A percentile compares a stretch with the other conserved stretches of the same genome.
Evolutionary conservation across 2,329 filamentous ascomycete genomes (phyloP).

Genomic region (Ophiostoma triangulosporum): DNA sequence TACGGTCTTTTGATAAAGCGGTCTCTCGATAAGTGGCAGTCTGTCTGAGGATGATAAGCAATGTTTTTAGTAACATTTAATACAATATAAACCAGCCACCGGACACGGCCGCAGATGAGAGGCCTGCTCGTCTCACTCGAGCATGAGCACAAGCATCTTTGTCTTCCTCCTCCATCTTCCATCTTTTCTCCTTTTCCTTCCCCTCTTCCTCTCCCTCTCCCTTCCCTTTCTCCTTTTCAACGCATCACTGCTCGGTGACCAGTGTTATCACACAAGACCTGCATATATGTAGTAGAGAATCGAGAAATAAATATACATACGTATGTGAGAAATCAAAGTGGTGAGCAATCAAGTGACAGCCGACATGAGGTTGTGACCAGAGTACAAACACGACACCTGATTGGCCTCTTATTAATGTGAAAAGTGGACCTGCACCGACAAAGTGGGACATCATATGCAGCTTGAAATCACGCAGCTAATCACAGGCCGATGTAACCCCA

Average conservation of each 20-base stretch:
- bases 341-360: neutral
- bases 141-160: too few species aligned
- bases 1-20: too few species aligned
- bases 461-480: neutral
- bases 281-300: too few species aligned
- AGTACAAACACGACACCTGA: neutral
- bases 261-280: too few species aligned
- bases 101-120: too few species aligned
- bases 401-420: neutral
- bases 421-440: neutral
- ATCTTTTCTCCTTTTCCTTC: neutral
- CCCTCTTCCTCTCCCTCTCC: neutral
- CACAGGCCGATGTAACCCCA: constrained; percentile 3
- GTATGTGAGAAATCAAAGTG: neutral
- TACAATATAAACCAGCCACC: too few species aligned
- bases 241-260: neutral
- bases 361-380: neutral
- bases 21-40: too few species aligned
- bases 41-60: too few species aligned
- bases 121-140: too few species aligned
- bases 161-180: neutral
- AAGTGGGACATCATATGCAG: neutral
- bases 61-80: too few species aligned
- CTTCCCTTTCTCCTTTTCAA: neutral
- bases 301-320: too few species aligned